Evolutionary conservation across 805 yeast genomes (phyloP), one percentile per base, ranked within the genome.

Genomic region (Suhomyces sp.): DNA sequence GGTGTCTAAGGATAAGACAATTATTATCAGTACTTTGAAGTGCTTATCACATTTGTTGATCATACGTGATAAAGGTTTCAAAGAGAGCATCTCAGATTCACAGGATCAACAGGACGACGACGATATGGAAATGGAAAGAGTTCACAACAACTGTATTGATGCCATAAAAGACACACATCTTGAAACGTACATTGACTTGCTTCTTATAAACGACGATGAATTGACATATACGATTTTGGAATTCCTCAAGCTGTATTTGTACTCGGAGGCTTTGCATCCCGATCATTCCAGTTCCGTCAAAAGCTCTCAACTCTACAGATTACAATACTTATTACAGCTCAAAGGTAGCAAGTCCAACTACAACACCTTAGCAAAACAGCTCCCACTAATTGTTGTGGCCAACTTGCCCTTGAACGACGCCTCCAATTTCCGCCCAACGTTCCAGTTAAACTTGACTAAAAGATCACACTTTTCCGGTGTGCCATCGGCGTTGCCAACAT

Each of bases 21-120:
- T 85, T 50, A 70, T 89, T 31, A 79, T 89, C 27, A 81, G 91
- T 4, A 80, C 86, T 6, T 70, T 91, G 62, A 84, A 94, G 66
- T 82, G 93, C 1, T 72, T 94, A 53, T 82, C 96, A 17, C 85
- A 97, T 63, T 77, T 92, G 49, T 77, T 91, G 55, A 91, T 69
- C 45, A 62, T 69, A 29, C 66, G 68, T 44, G 37, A 25, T 24
- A 24, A 20, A 8, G 47, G 53, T 17, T 47, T 51, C 21, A 46
- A 52, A 24, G 43, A 29, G 2, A 57, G 54, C 17, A 53, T 45
- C 20, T 2, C 41, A 9, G 51, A 54, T 9, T 44, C 54, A 6
- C 79, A 81, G 15, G 78, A 80, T 15, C 47, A 49, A 7, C 59
- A 57, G 41, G 57, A 51, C 10, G 64, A 57, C 10, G 58, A 58